These are phyloP conservation scores for Penicillium rolfsii DNA, from an alignment of 2,329 filamentous ascomycete species.

Conservation along the genomic window DNA sequence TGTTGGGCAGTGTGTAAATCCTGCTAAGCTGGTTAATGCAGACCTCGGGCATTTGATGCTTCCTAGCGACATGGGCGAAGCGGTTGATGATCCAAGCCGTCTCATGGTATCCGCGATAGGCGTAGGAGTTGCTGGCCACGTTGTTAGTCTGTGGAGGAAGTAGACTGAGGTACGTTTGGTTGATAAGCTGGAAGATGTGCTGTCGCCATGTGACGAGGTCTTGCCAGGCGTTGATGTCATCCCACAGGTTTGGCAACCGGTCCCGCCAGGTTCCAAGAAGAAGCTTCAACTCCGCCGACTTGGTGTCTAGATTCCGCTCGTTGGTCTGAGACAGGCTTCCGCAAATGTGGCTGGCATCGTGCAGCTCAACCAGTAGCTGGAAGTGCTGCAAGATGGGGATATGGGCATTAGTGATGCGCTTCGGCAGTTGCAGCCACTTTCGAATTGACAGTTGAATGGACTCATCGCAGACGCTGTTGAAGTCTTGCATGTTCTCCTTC, in stretches of 20 bases:
- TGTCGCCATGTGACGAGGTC: constrained; percentile 99
- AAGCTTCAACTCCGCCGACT: constrained; percentile 93
- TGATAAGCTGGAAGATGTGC: constrained; percentile 98
- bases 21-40: constrained; percentile 96
- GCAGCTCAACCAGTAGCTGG: constrained; percentile 94
- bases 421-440: constrained; percentile 98
- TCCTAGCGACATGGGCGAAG: constrained; percentile 95
- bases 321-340: constrained; percentile 85
- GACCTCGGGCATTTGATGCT: constrained; percentile 94
- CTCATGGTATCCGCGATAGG: constrained; percentile 96
- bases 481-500: constrained; percentile 77
- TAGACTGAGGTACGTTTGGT: constrained; percentile 85
- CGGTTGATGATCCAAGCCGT: constrained; percentile 99
- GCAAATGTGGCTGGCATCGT: constrained; percentile 96
- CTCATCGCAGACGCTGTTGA: constrained; percentile 89
- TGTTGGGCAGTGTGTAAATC: constrained; percentile 98
- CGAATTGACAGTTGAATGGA: constrained; percentile 95
- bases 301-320: constrained; percentile 81
- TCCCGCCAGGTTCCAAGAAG: constrained; percentile 95
- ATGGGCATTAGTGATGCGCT: constrained; percentile 89
- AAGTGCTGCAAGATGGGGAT: constrained; percentile 96
- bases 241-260: constrained; percentile 94
- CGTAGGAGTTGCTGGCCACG: constrained; percentile 86
- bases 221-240: constrained; percentile 99
- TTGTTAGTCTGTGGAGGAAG: constrained; percentile 79